Conservation (phyloP, 148 eudicot species). For the Cornus florida region DNA sequence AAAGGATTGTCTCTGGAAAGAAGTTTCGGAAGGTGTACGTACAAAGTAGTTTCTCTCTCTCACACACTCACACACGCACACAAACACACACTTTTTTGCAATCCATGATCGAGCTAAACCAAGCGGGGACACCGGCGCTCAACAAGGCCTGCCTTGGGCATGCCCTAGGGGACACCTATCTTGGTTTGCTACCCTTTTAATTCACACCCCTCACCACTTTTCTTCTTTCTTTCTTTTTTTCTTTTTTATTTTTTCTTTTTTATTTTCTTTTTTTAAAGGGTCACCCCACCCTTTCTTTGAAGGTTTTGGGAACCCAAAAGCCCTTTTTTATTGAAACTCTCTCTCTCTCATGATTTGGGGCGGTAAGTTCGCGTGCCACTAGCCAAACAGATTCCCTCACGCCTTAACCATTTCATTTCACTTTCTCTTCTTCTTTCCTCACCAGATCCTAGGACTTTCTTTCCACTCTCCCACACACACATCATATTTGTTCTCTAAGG, state of each 20-base stretch:
- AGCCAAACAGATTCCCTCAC: slow-evolving; percentile 15
- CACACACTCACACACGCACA: neutral
- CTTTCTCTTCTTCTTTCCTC: slow-evolving; percentile 5
- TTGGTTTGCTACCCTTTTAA: slow-evolving; percentile 34
- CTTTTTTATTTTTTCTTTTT: neutral
- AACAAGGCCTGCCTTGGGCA: slow-evolving; percentile 54
- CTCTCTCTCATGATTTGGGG: slow-evolving; percentile 13
- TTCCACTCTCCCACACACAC: neutral
- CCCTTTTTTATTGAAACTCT: neutral
- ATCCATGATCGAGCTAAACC: slow-evolving; percentile 5
- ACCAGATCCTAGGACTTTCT: slow-evolving; percentile 21
- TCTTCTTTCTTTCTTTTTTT: too few relatives aligned
- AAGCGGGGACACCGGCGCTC: slow-evolving; percentile 81
- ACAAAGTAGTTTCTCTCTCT: neutral
- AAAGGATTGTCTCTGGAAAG: slow-evolving; percentile 26
- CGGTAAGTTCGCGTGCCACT: slow-evolving; percentile 16
- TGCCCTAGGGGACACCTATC: slow-evolving; percentile 53
- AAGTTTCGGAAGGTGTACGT: slow-evolving; percentile 21
- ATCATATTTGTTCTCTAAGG: neutral
- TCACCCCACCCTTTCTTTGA: neutral
- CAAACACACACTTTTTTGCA: neutral
- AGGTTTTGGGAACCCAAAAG: slow-evolving; percentile 15
- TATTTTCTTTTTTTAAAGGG: too few relatives aligned
- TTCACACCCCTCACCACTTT: neutral
- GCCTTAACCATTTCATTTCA: slow-evolving; percentile 11